phyloP scores from a whole-genome alignment of 2,329 filamentous ascomycete species.

The Zopfia rhizophila region DNA sequence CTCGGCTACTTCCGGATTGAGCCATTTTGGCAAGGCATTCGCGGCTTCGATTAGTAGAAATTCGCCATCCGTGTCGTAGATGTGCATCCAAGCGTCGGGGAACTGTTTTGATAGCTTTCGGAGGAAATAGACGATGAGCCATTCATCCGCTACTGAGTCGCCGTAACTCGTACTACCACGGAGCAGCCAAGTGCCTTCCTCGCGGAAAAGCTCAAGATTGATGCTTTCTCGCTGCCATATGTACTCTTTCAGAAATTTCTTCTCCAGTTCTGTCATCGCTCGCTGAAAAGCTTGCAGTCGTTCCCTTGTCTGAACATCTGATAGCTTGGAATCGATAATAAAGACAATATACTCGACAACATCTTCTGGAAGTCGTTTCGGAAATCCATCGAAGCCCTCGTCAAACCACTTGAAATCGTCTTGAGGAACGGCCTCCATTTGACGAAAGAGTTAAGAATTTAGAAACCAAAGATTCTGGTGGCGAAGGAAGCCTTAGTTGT shows the following conservation, averaged over 20 bases:
- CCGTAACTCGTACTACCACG: slow-evolving; percentile 86
- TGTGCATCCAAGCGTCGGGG: slow-evolving; percentile 79
- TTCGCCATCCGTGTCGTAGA: slow-evolving; percentile 91
- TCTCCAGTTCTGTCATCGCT: slow-evolving; percentile 70
- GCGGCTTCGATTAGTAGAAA: slow-evolving; percentile 96
- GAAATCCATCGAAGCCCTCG: slow-evolving; percentile 72
- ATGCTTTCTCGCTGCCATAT: slow-evolving; percentile 95
- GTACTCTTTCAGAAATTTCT: slow-evolving; percentile 78
- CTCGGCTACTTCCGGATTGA: slow-evolving; percentile 88
- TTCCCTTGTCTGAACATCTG: slow-evolving; percentile 67
- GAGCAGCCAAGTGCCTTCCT: slow-evolving; percentile 71
- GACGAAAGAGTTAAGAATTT: not conserved
- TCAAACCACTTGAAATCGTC: slow-evolving; percentile 74
- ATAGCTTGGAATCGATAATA: slow-evolving; percentile 68
- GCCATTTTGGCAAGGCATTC: slow-evolving; percentile 85
- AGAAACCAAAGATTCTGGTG: too few relatives aligned
- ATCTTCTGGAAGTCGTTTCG: slow-evolving; percentile 79
- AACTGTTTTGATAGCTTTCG: slow-evolving; percentile 81
- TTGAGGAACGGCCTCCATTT: slow-evolving; percentile 47
- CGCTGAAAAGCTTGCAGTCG: slow-evolving; percentile 78
- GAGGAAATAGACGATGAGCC: slow-evolving; percentile 92
- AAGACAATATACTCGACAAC: slow-evolving; percentile 87
- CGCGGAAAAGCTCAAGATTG: slow-evolving; percentile 68
- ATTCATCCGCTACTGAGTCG: slow-evolving; percentile 96
- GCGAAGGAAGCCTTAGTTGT: too few relatives aligned